phyloP scores from a whole-genome alignment of 257 asterid genomes.

The Gentiana dahurica region DNA sequence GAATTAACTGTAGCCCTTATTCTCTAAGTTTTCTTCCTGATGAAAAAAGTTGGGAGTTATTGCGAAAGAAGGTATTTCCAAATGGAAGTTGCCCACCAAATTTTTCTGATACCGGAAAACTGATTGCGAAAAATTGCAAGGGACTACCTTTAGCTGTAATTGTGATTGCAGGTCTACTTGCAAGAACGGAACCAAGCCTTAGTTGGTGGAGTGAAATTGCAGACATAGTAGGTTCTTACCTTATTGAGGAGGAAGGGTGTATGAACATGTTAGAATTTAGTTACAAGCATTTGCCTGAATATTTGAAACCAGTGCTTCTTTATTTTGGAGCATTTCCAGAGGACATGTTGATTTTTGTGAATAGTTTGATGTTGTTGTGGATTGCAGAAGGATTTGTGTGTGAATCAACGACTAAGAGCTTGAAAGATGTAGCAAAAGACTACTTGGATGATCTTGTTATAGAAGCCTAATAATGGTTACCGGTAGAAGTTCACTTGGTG shows the following conservation, averaged over 20 bases:
- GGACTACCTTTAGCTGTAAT: slow-evolving; percentile 12
- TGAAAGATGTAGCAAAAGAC: neutral
- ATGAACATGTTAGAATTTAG: no score
- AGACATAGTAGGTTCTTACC: no score
- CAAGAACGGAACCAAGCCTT: neutral
- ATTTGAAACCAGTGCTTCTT: no score
- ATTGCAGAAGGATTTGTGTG: slow-evolving; percentile 14
- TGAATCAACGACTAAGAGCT: neutral
- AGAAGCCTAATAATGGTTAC: slow-evolving; percentile 5
- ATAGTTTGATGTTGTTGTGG: slow-evolving; percentile 10
- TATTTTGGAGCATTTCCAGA: slow-evolving; percentile 9
- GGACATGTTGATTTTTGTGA: slow-evolving; percentile 3
- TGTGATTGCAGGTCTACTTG: slow-evolving; percentile 4
- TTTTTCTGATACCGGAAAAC: slow-evolving; percentile 4
- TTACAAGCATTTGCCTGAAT: no score
- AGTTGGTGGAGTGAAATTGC: neutral
- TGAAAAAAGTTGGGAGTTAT: slow-evolving; percentile 8
- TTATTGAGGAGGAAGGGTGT: no score
- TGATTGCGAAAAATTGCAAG: slow-evolving; percentile 4
- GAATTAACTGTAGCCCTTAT: neutral
- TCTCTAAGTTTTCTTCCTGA: neutral
- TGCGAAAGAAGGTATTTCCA: slow-evolving; percentile 1
- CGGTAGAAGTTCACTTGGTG: neutral
- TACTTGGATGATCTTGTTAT: slow-evolving; percentile 10
- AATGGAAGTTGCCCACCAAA: neutral